Percentiles rank a stretch among this genome's conserved stretches.
These are phyloP conservation scores for Hymenoscyphus salicellus DNA, from an alignment of 2,329 filamentous ascomycete genomes.

Conservation along the genomic window DNA sequence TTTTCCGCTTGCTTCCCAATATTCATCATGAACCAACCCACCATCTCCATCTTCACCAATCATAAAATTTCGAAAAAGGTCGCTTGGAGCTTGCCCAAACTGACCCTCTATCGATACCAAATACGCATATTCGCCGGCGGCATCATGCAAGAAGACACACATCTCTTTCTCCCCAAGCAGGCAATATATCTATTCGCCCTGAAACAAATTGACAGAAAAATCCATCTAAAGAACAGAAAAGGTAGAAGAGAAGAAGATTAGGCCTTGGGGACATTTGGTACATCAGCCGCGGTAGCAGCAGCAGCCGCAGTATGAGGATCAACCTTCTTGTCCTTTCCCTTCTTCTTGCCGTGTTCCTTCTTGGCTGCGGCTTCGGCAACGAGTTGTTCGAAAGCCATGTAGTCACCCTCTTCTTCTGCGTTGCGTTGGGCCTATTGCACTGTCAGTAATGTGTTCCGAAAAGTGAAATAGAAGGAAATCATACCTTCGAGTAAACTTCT, in stretches of 20 bases:
- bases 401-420: conserved; percentile 95
- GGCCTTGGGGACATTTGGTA: conserved; percentile 40
- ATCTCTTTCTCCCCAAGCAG: too few relatives aligned
- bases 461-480: conserved; percentile 26
- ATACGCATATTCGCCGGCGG: too few relatives aligned
- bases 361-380: conserved; percentile 95
- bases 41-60: too few relatives aligned
- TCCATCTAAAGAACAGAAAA: background rate
- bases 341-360: conserved; percentile 70
- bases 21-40: too few relatives aligned
- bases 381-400: conserved; percentile 97
- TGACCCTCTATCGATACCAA: too few relatives aligned
- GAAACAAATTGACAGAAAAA: background rate
- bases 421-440: conserved; percentile 71
- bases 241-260: conserved; percentile 9
- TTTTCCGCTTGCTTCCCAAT: too few relatives aligned
- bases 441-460: background rate
- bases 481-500: conserved; percentile 83
- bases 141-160: too few relatives aligned
- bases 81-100: too few relatives aligned
- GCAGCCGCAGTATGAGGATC: conserved; percentile 23
- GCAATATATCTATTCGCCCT: background rate
- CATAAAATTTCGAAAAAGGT: too few relatives aligned
- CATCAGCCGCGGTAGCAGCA: conserved; percentile 38
- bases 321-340: conserved; percentile 52